Base-by-base conservation (phyloP, 179 eudicot genomes). In the Vitellaria paradoxa region DNA sequence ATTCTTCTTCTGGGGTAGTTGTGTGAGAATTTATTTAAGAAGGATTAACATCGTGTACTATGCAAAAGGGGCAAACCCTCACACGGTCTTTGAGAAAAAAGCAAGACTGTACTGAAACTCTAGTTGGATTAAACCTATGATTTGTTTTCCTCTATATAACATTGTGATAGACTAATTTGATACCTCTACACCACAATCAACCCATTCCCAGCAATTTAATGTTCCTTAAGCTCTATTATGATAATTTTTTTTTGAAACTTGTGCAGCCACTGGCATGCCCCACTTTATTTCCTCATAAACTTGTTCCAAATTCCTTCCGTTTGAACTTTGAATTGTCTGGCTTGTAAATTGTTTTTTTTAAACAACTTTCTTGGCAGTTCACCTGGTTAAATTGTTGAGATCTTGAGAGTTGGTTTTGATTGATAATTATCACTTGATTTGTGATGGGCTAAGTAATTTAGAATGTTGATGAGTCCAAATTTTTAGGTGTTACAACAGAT, bases 401-500 rank as follows among this genome's bases (percentile, higher is more conserved):
- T 73, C 12, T 73, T 42, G 52, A 57, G 24, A 57, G n/a, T n/a
- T 59, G 18, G 14, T 42, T 68, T 2, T n/a, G 18, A 37, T 20
- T 30, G 40, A 23, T 47, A n/a, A 73, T 9, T 30, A 17, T 76
- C 14, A 45, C 72, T 76, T n/a, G 72, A 6, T 11, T 76, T 65
- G 18, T 13, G 0, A 40, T 45, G 52, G 4, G 13, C 49, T 57
- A 64, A 2, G 37, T 30, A 30, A 56, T 67, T 55, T 47, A 21
- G 20, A 46, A 42, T 30, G 59, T 55, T 30, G 49, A 46, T 45
- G 61, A 56, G 76, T 64, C 61, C 62, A 47, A 52, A 30, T 59
- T 24, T 56, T 6, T 68, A 93, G 99, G 94, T 84, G 59, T 76
- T 91, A 73, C 82, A 81, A 15, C 88, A 89, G 86, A 75, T 89